A percentile compares a stretch with the other conserved stretches of the same genome.
Evolutionary conservation across 768 basidiomycete genomes (phyloP).

Genomic region (Fomitopsis pulvina): DNA sequence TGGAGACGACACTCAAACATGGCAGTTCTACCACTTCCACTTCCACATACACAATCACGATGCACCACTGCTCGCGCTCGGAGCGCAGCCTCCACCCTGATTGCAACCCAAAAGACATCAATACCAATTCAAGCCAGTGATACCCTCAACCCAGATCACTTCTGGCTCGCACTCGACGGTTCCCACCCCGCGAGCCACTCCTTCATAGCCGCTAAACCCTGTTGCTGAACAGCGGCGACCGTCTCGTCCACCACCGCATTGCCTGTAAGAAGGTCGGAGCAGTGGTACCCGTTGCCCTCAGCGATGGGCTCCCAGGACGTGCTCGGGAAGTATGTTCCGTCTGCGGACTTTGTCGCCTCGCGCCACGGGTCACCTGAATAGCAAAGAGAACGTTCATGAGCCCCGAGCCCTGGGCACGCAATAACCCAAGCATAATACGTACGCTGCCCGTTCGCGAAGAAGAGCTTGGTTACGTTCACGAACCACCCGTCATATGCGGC

Average conservation of each 20-base stretch:
- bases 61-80: no score
- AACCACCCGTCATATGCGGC: slow-evolving; percentile 55
- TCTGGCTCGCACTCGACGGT: slow-evolving; percentile 8
- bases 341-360: slow-evolving; percentile 60
- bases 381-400: background rate
- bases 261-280: slow-evolving; percentile 45
- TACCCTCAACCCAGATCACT: no score
- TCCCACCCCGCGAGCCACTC: slow-evolving; percentile 43
- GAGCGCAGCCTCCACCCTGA: no score
- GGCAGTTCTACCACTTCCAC: no score
- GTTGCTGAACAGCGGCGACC: slow-evolving; percentile 44
- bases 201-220: slow-evolving; percentile 46
- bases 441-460: slow-evolving; percentile 69
- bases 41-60: no score
- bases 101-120: no score
- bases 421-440: slow-evolving; percentile 22
- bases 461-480: slow-evolving; percentile 47
- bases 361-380: slow-evolving; percentile 65
- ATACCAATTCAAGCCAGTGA: no score
- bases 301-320: slow-evolving; percentile 51
- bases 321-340: slow-evolving; percentile 36
- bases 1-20: no score
- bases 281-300: slow-evolving; percentile 59
- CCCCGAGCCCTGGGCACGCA: background rate
- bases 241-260: slow-evolving; percentile 42